Evolutionary conservation across 257 asterid species (phyloP), one percentile per base, ranked within the genome.

Genomic region (Apocynum venetum): DNA sequence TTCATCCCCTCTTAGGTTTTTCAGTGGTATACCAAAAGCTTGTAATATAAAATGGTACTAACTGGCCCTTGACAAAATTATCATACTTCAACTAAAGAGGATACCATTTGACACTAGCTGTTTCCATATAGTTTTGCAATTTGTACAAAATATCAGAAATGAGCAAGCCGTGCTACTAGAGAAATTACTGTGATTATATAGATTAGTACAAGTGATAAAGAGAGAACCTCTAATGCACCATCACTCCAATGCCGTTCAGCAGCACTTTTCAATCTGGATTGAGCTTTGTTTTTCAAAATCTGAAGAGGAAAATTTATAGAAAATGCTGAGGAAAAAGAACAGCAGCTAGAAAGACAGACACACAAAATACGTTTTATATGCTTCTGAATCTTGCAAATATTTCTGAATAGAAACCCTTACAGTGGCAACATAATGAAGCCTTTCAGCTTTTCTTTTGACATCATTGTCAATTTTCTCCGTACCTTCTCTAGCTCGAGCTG

Each of bases 191-290:
- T 6, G 19, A 41, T 67, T 67, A 41, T 66, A 41, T 66, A 7
- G 10, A 66, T 66, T 47, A 67, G 52, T 2, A 41, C 12, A 75
- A 52, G 44, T 67, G 76, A 47, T n/a, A 73, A 75, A 74, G 64
- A 56, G 47, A 43, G 79, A 78, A 85, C 84, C 83, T 76, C 81
- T 61, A 81, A 86, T 72, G 98, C 98, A 66, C 98, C 98, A 82
- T 93, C 92, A 72, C 93, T 95, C 98, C 98, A 93, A 82, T 95
- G 98, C 79, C 85, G 85, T 83, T 91, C 96, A 57, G 98, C 98
- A 68, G 91, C 98, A 63, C 61, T 91, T 87, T 93, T 93, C 86
- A 95, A 82, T 82, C 85, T 88, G 2, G 94, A 88, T 84, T 93
- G 82, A 81, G 98, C 98, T 84, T 82, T 88, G 72, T 81, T 83